Base-by-base conservation (phyloP, 2,329 filamentous ascomycete genomes). In the Ophiostoma quercus region DNA sequence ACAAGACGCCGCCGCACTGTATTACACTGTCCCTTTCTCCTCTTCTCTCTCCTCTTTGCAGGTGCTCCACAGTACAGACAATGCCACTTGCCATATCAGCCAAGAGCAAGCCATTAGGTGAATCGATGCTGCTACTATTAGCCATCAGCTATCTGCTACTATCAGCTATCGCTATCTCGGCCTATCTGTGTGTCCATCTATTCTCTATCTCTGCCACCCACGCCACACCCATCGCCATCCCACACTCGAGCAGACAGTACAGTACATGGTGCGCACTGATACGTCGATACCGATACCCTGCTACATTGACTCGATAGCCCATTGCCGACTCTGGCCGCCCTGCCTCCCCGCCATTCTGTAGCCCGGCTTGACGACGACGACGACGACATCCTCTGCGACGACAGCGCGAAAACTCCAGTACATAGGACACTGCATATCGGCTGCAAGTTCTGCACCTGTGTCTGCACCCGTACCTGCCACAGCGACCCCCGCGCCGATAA, bases 171-270 rank as follows among this genome's bases (percentile, higher is more conserved):
- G 57, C 25, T 62, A 62, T 62, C 57, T 62, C 25, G 22, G 25
- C 14, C 57, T 62, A 62, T 62, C 57, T 57, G n/a, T 57, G n/a
- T 57, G 51, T 25, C 22, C 8, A 57, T 57, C 51, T 57, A 25
- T 47, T 47, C 57, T 34, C 57, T 62, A 62, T 62, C 57, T 57
- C 57, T 62, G 25, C 57, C 25, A 60, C 54, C 54, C 51, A 57
- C 51, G 22, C 51, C 51, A 16, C 57, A 62, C 25, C 25, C 57
- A 62, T 62, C 57, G 14, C 57, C 57, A 62, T 62, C 25, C 57
- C 25, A 25, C 51, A 29, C 51, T 57, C 8, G n/a, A 57, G 16
- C n/a, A 12, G 51, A 25, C n/a, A 57, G 16, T 47, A 57, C 6
- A 51, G 19, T 51, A 51, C n/a, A 5, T 19, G 43, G 16, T 47